Percentiles rank a stretch among this genome's conserved stretches.
These are phyloP conservation scores for Colletotrichum truncatum DNA, from an alignment of 2,329 filamentous ascomycete species.

Conservation along the genomic window DNA sequence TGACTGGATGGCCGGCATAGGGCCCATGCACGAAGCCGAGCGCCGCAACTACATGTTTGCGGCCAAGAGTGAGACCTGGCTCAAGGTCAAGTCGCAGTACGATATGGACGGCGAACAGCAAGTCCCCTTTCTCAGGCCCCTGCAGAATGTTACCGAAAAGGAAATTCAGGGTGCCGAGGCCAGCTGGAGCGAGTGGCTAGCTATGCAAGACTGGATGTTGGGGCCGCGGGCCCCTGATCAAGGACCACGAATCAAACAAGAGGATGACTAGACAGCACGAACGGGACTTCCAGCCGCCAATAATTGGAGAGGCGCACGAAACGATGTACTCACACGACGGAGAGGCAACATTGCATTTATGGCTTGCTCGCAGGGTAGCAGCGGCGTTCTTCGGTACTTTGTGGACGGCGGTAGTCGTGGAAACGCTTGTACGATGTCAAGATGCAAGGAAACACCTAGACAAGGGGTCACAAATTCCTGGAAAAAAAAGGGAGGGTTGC, in stretches of 20 bases:
- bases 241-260: constrained; percentile 24
- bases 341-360: constrained; percentile 7
- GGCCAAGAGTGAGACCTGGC: constrained; percentile 91
- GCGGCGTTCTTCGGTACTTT: constrained; percentile 15
- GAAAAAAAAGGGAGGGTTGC: constrained; percentile 5
- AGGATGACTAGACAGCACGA: constrained; percentile 8
- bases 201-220: constrained; percentile 99
- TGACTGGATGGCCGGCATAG: constrained; percentile 83
- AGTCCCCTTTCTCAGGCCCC: constrained; percentile 85
- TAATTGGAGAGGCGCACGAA: not conserved
- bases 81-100: constrained; percentile 88
- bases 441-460: constrained; percentile 6
- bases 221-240: constrained; percentile 74
- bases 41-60: constrained; percentile 95
- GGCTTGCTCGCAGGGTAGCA: not conserved
- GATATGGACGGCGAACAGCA: constrained; percentile 86
- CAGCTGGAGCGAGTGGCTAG: constrained; percentile 93
- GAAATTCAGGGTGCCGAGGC: constrained; percentile 87
- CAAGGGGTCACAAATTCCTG: not conserved
- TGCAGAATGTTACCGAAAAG: constrained; percentile 78
- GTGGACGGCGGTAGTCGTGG: constrained; percentile 2
- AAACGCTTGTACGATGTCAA: constrained; percentile 22
- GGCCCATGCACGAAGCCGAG: constrained; percentile 86
- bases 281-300: not conserved
- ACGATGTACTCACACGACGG: not conserved